Evolutionary conservation across 2,329 filamentous ascomycete species (phyloP).

Genomic region (Diaporthe humulicola): DNA sequence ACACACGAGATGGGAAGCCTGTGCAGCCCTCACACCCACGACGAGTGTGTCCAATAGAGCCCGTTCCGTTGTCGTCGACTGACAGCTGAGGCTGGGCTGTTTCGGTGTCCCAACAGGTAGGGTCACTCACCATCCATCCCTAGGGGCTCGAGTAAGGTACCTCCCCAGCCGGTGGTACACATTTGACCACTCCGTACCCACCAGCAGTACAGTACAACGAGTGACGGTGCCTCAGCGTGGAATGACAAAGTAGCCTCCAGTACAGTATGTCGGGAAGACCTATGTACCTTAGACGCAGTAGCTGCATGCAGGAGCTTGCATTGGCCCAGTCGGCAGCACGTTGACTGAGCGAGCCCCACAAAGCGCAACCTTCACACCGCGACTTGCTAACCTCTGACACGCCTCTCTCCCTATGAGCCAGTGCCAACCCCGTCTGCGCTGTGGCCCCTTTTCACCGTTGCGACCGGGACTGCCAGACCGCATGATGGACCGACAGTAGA

Average conservation of each 20-base stretch:
- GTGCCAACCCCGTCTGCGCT: constrained; percentile 35
- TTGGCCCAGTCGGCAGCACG: constrained; percentile 29
- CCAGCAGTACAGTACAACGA: constrained; percentile 8
- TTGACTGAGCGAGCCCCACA: constrained; percentile 32
- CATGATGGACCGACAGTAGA: constrained; percentile 34
- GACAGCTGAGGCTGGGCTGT: not conserved
- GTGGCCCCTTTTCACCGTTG: constrained; percentile 37
- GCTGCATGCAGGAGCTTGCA: constrained; percentile 32
- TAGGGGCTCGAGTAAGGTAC: constrained; percentile 13
- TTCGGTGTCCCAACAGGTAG: constrained; percentile 29
- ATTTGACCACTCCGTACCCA: not conserved
- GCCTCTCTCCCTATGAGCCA: constrained; percentile 25
- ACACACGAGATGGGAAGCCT: not conserved
- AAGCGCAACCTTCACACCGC: constrained; percentile 36
- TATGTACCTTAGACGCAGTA: constrained; percentile 24
- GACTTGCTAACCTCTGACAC: constrained; percentile 34
- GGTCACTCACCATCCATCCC: not conserved
- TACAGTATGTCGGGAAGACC: constrained; percentile 18
- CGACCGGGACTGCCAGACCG: constrained; percentile 30
- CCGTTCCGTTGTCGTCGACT: not conserved
- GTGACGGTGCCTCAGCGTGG: not conserved
- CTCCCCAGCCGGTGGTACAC: not conserved
- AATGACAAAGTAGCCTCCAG: constrained; percentile 2
- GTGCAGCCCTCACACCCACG: not conserved
- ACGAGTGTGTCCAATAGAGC: not conserved